These are phyloP conservation scores for Dioscorea zingiberensis DNA, from an alignment of 106 monocot species.

Conservation along the genomic window DNA sequence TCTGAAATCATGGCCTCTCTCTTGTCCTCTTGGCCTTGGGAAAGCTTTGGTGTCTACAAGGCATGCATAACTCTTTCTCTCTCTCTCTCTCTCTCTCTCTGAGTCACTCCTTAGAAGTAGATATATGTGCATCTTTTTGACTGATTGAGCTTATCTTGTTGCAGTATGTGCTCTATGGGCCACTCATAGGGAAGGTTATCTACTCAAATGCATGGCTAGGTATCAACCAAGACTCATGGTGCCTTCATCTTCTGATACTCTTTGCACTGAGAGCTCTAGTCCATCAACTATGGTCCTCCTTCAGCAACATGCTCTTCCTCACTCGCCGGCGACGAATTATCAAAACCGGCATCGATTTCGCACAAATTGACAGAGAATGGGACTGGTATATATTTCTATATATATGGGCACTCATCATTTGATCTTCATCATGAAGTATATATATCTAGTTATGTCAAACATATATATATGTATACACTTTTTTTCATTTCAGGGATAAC, in stretches of 20 bases:
- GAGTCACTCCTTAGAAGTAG: background rate
- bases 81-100: background rate
- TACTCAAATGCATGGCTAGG: slow-evolving; percentile 44
- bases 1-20: slow-evolving; percentile 12
- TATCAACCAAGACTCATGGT: slow-evolving; percentile 20
- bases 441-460: too few relatives aligned
- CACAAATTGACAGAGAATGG: slow-evolving; percentile 80
- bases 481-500: slow-evolving; percentile 90
- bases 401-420: too few relatives aligned
- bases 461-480: too few relatives aligned
- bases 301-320: slow-evolving; percentile 68
- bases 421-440: too few relatives aligned
- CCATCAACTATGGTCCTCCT: slow-evolving; percentile 41
- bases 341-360: slow-evolving; percentile 56
- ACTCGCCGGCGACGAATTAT: slow-evolving; percentile 41
- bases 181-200: slow-evolving; percentile 52
- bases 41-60: slow-evolving; percentile 40
- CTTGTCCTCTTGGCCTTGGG: slow-evolving; percentile 39
- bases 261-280: slow-evolving; percentile 35
- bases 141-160: background rate
- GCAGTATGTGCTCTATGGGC: slow-evolving; percentile 86
- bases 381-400: slow-evolving; percentile 73
- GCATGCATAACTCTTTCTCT: slow-evolving; percentile 1
- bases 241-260: slow-evolving; percentile 54
- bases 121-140: background rate